These are phyloP conservation scores for Auriculariales sp. DNA, from an alignment of 768 basidiomycete species.

Conservation along the genomic window DNA sequence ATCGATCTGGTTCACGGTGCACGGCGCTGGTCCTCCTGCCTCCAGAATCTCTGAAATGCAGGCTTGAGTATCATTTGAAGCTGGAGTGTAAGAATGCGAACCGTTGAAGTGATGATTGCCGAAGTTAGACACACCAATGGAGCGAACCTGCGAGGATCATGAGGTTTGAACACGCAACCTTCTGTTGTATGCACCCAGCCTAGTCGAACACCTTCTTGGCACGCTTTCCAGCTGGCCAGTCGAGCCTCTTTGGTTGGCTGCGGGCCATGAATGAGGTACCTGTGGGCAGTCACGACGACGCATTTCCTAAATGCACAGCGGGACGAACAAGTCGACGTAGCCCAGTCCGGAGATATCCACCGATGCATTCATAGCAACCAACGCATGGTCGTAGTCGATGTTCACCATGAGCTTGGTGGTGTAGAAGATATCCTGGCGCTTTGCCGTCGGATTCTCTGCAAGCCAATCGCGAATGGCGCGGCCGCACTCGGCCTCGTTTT, in stretches of 20 bases:
- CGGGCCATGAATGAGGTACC: conserved; percentile 60
- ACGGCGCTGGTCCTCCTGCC: neutral
- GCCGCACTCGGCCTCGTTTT: conserved; percentile 55
- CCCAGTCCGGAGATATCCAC: conserved; percentile 38
- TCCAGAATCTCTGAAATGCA: neutral
- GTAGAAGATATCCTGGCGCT: conserved; percentile 50
- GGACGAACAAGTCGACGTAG: conserved; percentile 23
- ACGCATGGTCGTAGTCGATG: conserved; percentile 32
- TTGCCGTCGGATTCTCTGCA: conserved; percentile 25
- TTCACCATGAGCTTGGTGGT: conserved; percentile 58
- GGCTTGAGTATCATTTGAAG: neutral
- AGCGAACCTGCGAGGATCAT: no score
- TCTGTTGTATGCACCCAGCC: no score
- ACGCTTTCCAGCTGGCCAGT: conserved; percentile 49
- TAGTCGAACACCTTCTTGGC: conserved; percentile 45
- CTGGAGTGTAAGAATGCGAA: neutral
- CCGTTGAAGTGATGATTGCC: conserved; percentile 40
- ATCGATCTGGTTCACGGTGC: conserved; percentile 24
- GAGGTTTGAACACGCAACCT: no score
- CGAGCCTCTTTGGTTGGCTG: conserved; percentile 43
- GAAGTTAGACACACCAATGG: conserved; percentile 51
- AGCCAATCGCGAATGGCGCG: conserved; percentile 37
- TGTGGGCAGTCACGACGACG: conserved; percentile 31
- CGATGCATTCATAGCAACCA: conserved; percentile 36
- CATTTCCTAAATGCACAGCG: neutral